Conservation (phyloP, 306 rosid genomes). For the Medicago arabica region DNA sequence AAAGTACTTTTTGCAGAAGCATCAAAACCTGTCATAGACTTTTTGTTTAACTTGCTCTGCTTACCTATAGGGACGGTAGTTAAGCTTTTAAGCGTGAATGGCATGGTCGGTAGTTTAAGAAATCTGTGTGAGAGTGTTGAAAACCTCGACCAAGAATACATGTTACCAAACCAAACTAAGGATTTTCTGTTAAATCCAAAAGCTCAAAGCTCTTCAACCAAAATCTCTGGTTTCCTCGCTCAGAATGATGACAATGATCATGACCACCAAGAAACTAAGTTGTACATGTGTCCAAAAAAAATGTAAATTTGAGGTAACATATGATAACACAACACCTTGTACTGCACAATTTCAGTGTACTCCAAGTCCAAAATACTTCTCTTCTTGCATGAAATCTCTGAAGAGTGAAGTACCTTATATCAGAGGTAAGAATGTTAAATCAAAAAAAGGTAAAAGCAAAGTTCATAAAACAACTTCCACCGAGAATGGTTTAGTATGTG, state of each 20-base stretch:
- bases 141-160: conserved; percentile 41
- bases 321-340: background rate
- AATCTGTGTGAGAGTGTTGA: conserved; percentile 55
- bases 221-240: background rate
- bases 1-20: conserved; percentile 61
- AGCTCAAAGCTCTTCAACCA: background rate
- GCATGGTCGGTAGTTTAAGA: conserved; percentile 50
- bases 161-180: conserved; percentile 38
- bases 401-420: no score
- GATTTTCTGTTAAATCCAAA: conserved; percentile 44
- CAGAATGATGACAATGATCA: background rate
- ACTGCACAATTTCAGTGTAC: no score
- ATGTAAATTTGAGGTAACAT: background rate
- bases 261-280: fast-evolving
- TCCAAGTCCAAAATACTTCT: no score
- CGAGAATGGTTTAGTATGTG: no score
- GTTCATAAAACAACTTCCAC: no score
- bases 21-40: conserved; percentile 37
- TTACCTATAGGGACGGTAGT: conserved; percentile 47
- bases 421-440: no score
- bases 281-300: background rate
- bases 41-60: conserved; percentile 45
- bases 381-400: no score
- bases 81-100: conserved; percentile 31
- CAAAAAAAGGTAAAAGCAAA: no score